A percentile compares a stretch with the other conserved stretches of the same genome.
phyloP scores from a whole-genome alignment of 495 filamentous ascomycete species.

The Neurospora sp. region DNA sequence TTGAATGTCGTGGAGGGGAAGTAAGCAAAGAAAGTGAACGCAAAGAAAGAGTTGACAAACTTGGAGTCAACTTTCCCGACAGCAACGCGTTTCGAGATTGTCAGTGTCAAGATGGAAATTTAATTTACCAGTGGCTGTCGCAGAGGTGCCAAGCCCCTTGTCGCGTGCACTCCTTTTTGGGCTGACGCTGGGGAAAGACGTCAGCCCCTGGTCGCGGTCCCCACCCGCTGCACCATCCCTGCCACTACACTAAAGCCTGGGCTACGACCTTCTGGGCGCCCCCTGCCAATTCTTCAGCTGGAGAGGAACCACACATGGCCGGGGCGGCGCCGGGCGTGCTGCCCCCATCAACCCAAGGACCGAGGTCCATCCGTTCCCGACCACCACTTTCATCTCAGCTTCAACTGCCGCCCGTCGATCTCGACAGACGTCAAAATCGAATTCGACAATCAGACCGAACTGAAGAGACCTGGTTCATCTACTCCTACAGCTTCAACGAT shows the following conservation, averaged over 20 bases:
- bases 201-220: constrained; percentile 5
- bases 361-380: background rate
- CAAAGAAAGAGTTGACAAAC: background rate
- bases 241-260: background rate
- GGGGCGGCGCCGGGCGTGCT: background rate
- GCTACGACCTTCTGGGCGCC: background rate
- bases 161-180: constrained; percentile 7
- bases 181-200: constrained; percentile 5
- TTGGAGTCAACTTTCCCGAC: background rate
- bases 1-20: constrained; percentile 7
- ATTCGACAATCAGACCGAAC: background rate
- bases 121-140: background rate
- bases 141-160: background rate
- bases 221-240: background rate
- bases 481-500: background rate
- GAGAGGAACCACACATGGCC: background rate
- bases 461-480: background rate
- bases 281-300: background rate
- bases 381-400: background rate
- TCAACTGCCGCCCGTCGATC: background rate
- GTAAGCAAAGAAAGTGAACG: constrained; percentile 9
- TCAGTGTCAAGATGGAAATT: background rate
- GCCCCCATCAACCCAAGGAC: background rate
- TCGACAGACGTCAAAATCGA: background rate
- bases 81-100: constrained; percentile 1